Conservation (phyloP, 2,329 filamentous ascomycete genomes). For the Lasiodiplodia sp. region DNA sequence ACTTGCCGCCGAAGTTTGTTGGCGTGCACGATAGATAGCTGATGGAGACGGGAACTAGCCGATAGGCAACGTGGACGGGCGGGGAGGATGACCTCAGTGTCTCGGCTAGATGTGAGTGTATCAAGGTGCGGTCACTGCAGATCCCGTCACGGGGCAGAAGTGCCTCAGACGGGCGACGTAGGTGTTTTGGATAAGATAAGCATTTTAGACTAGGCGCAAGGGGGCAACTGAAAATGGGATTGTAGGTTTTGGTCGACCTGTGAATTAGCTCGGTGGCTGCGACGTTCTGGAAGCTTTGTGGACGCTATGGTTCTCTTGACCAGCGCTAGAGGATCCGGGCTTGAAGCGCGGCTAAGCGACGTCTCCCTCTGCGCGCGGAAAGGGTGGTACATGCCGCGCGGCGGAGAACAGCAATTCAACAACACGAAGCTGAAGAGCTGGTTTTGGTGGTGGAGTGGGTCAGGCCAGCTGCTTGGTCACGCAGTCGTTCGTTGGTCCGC, state of each 20-base stretch:
- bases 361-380: neutral
- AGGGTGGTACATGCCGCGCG: constrained; percentile 6
- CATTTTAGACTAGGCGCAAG: constrained; percentile 25
- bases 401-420: constrained; percentile 16
- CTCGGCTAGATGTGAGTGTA: constrained; percentile 17
- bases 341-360: neutral
- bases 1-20: constrained; percentile 72
- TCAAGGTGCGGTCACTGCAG: constrained; percentile 24
- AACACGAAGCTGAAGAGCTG: constrained; percentile 18
- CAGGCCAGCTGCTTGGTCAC: constrained; percentile 23
- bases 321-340: constrained; percentile 3
- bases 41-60: neutral
- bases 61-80: neutral
- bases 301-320: constrained; percentile 4
- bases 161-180: constrained; percentile 24
- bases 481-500: constrained; percentile 16
- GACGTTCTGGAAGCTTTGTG: constrained; percentile 14
- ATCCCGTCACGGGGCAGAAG: constrained; percentile 14
- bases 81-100: constrained; percentile 25
- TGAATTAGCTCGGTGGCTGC: constrained; percentile 7
- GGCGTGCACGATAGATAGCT: constrained; percentile 42
- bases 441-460: constrained; percentile 9
- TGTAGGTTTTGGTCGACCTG: constrained; percentile 7
- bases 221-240: constrained; percentile 7
- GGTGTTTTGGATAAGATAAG: constrained; percentile 30